Evolutionary conservation across 169 alveolate genomes (phyloP).

Genomic region (Eimeria falciformis): DNA sequence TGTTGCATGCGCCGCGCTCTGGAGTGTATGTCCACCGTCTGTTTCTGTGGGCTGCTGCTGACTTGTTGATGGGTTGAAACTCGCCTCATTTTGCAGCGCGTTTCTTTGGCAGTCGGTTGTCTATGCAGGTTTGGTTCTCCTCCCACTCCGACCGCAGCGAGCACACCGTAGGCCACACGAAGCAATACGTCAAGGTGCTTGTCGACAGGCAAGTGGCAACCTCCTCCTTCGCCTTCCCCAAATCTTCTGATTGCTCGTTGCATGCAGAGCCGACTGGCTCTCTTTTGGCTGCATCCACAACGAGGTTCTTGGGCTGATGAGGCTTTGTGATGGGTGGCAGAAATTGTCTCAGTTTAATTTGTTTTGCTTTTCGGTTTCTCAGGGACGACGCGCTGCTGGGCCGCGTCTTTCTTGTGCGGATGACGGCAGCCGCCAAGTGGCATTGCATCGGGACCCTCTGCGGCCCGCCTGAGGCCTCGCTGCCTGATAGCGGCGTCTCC

Average conservation of each 20-base stretch:
- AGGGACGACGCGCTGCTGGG: slow-evolving; percentile 77
- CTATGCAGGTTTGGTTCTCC: slow-evolving; percentile 77
- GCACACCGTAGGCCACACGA: slow-evolving; percentile 81
- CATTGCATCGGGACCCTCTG: slow-evolving; percentile 62
- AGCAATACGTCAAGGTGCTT: slow-evolving; percentile 80
- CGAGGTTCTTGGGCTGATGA: not conserved
- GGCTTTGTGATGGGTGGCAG: not conserved
- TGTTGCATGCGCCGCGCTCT: not conserved
- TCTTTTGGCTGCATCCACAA: not conserved
- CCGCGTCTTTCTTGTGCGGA: slow-evolving; percentile 19
- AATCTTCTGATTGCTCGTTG: not conserved
- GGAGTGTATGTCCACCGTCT: not conserved
- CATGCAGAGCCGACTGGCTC: not conserved
- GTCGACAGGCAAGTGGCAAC: slow-evolving; percentile 64
- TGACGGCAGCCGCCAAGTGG: slow-evolving; percentile 73
- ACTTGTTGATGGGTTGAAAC: too few species aligned
- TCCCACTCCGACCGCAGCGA: slow-evolving; percentile 66
- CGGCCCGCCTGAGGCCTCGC: slow-evolving; percentile 35
- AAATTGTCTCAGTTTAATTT: too few species aligned
- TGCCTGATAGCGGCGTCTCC: not conserved
- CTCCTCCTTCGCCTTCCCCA: not conserved
- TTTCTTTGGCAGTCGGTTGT: not conserved
- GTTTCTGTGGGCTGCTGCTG: not conserved
- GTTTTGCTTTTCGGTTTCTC: not conserved
- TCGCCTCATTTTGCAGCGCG: too few species aligned